phyloP scores from a whole-genome alignment of 1,139 yeast species.

The Saccharomyces hybrid region DNA sequence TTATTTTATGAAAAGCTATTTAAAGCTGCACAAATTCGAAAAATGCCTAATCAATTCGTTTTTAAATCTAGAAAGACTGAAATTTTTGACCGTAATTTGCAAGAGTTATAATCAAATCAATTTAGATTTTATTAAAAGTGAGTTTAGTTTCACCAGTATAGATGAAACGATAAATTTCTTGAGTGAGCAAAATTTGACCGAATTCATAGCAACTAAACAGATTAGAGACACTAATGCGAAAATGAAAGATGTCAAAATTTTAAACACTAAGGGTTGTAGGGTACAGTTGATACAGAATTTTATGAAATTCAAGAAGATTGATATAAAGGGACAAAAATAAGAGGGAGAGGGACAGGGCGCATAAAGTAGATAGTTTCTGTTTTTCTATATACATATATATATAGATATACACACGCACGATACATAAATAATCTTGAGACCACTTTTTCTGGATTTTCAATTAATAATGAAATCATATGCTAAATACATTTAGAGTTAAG shows the following conservation, averaged over 20 bases:
- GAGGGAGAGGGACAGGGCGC: background rate
- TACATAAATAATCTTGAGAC: background rate
- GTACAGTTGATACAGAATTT: slow-evolving; percentile 39
- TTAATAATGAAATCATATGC: no score
- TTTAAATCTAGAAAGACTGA: slow-evolving; percentile 50
- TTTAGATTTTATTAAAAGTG: slow-evolving; percentile 38
- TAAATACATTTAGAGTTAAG: no score
- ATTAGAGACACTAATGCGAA: slow-evolving; percentile 19
- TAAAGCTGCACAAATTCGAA: slow-evolving; percentile 32
- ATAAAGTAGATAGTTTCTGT: background rate
- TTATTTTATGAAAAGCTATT: slow-evolving; percentile 42
- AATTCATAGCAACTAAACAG: slow-evolving; percentile 33
- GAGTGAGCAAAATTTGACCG: slow-evolving; percentile 35
- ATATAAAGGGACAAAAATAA: slow-evolving; percentile 81
- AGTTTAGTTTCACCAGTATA: slow-evolving; percentile 40
- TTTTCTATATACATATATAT: background rate
- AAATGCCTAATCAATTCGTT: slow-evolving; percentile 40
- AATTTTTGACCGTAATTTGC: slow-evolving; percentile 52
- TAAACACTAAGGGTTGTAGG: slow-evolving; percentile 38
- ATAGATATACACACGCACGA: background rate
- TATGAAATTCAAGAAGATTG: slow-evolving; percentile 54
- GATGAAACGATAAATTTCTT: slow-evolving; percentile 39
- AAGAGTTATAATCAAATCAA: slow-evolving; percentile 53
- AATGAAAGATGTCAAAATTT: slow-evolving; percentile 28
- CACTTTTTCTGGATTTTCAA: background rate